Conservation (phyloP, 177 flowering plant species). For the Telopea speciosissima region DNA sequence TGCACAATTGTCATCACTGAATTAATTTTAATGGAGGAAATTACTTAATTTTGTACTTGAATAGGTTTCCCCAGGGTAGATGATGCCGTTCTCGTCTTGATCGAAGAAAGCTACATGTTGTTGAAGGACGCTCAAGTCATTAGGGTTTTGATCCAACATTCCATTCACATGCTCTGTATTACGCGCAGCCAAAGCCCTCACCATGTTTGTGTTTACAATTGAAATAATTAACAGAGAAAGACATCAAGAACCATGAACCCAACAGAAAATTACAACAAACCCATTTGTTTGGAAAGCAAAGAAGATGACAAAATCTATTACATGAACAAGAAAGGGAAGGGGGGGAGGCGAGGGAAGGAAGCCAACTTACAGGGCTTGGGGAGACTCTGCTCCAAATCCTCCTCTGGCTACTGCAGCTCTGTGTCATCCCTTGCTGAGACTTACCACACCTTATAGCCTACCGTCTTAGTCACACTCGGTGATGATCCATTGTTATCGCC, state of each 20-base stretch:
- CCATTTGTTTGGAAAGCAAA: neutral
- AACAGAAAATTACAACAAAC: too few species aligned
- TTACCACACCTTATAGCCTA: constrained; percentile 29
- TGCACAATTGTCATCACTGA: too few species aligned
- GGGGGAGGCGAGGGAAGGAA: neutral
- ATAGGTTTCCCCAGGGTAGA: too few species aligned
- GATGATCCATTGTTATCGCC: constrained; percentile 18
- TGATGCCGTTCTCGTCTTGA: too few species aligned
- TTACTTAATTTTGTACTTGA: too few species aligned
- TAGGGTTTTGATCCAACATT: constrained; percentile 52
- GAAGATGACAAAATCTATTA: neutral
- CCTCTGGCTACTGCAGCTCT: constrained; percentile 33
- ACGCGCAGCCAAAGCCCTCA: constrained; percentile 68
- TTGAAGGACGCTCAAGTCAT: constrained; percentile 62
- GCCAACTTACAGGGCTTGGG: constrained; percentile 62
- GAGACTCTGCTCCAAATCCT: constrained; percentile 37
- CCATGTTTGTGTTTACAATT: constrained; percentile 54
- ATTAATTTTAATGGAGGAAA: too few species aligned
- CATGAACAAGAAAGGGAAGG: neutral
- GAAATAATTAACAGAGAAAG: too few species aligned
- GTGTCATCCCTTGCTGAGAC: constrained; percentile 31
- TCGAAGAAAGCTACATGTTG: too few species aligned
- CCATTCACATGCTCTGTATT: constrained; percentile 61
- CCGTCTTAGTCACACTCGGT: neutral
- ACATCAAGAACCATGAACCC: too few species aligned